Evolutionary conservation across 2,329 filamentous ascomycete species (phyloP).

Genomic region (Aspergillus novofumigatus): DNA sequence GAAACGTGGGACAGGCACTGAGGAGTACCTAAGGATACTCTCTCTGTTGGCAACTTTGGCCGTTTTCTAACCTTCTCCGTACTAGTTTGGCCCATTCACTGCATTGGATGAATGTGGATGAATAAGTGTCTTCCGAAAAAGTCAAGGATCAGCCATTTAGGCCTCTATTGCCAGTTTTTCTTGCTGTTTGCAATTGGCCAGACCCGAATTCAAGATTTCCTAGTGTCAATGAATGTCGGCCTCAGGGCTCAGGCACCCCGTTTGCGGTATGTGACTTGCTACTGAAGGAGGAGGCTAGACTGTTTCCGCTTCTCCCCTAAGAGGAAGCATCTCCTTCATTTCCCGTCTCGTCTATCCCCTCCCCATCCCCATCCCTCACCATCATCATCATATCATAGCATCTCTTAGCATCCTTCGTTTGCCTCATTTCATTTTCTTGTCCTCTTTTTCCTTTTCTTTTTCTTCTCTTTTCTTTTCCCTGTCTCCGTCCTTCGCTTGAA

Average conservation of each 20-base stretch:
- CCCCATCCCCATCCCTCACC: constrained; percentile 2
- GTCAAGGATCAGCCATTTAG: neutral
- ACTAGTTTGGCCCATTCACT: neutral
- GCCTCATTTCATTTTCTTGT: constrained; percentile 1
- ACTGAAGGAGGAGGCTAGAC: neutral
- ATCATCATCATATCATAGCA: neutral
- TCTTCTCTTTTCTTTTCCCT: constrained; percentile 5
- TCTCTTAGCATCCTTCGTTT: constrained; percentile 6
- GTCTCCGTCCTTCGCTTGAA: constrained; percentile 7
- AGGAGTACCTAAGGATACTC: no score
- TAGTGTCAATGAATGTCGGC: neutral
- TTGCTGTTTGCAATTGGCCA: neutral
- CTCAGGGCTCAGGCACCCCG: neutral
- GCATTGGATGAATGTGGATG: neutral
- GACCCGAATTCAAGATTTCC: neutral
- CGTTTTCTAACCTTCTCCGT: neutral
- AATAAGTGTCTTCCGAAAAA: neutral
- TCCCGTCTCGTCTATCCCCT: constrained; percentile 4
- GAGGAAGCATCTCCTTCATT: constrained; percentile 23
- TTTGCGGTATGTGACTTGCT: neutral
- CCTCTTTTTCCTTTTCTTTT: constrained; percentile 6
- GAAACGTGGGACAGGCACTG: no score
- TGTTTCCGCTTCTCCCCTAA: neutral
- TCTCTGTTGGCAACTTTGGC: neutral
- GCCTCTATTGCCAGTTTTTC: neutral